phyloP scores from a whole-genome alignment of 176 grass and related monocot genomes.

The Themeda triandra region DNA sequence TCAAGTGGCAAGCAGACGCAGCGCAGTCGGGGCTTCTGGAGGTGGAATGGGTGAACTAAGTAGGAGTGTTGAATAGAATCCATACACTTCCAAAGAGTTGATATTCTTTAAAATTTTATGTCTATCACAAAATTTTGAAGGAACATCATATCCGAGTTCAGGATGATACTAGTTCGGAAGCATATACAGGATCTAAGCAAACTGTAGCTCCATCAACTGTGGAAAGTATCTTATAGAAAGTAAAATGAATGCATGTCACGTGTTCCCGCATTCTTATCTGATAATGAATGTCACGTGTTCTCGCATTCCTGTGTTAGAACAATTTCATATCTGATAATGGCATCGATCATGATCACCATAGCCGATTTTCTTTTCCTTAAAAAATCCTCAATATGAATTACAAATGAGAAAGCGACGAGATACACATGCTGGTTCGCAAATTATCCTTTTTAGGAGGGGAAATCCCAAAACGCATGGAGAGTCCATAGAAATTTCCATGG shows the following conservation, averaged over 20 bases:
- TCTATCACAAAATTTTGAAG: neutral
- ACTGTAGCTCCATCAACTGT: neutral
- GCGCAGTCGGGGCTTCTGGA: conserved; percentile 21
- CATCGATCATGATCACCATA: neutral
- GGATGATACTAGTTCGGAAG: neutral
- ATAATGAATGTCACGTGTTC: neutral
- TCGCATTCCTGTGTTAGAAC: no score
- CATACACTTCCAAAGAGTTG: neutral
- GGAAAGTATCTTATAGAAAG: neutral
- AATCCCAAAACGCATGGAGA: no score
- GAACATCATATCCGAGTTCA: neutral
- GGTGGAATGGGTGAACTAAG: conserved; percentile 35
- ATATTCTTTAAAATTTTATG: conserved; percentile 3
- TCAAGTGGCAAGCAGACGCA: neutral
- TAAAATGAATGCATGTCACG: neutral
- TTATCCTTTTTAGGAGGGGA: no score
- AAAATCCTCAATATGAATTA: neutral
- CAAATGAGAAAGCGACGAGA: neutral
- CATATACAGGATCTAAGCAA: neutral
- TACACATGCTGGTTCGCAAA: neutral
- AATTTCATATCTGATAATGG: neutral
- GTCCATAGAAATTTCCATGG: no score
- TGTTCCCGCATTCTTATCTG: neutral
- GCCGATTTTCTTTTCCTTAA: neutral
- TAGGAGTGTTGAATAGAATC: neutral